phyloP scores from a whole-genome alignment of 75 land plant species.

The Ceratopteris richardii region DNA sequence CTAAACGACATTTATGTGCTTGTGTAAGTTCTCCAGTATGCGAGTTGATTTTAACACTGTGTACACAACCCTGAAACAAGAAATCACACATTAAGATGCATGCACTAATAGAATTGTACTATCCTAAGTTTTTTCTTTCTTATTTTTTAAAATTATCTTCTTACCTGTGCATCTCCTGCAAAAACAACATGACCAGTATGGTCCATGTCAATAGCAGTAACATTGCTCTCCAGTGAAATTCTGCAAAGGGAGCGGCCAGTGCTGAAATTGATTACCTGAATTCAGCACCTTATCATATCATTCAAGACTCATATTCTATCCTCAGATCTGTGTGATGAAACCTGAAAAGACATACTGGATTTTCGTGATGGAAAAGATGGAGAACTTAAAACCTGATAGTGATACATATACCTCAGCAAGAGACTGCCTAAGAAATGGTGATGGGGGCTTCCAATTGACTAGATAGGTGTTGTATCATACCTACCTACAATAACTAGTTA shows the following conservation, averaged over 20 bases:
- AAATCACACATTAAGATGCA: too few species aligned
- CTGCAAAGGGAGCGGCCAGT: conserved; percentile 71
- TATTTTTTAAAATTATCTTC: too few species aligned
- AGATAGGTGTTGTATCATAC: too few species aligned
- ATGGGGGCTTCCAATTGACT: too few species aligned
- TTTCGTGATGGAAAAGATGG: too few species aligned
- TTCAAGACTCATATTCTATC: neutral
- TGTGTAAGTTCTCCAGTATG: conserved; percentile 65
- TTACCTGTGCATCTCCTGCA: conserved; percentile 79
- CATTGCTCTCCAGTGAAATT: conserved; percentile 48
- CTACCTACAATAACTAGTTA: too few species aligned
- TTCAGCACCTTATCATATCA: conserved; percentile 4
- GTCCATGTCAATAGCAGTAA: conserved; percentile 87
- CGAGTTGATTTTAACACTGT: conserved; percentile 64
- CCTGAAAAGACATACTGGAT: neutral
- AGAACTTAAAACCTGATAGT: too few species aligned
- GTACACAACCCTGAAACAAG: conserved; percentile 59
- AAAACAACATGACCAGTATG: conserved; percentile 86
- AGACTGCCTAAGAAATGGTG: too few species aligned
- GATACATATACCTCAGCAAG: too few species aligned
- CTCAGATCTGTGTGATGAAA: neutral
- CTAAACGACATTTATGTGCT: conserved; percentile 45
- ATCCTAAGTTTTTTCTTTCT: too few species aligned
- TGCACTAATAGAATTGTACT: too few species aligned
- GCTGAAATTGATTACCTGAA: conserved; percentile 90